A percentile compares a stretch with the other conserved stretches of the same genome.
These are phyloP conservation scores for Blastobotrys ciferrii DNA, from an alignment of 1,139 yeast genomes.

Conservation along the genomic window DNA sequence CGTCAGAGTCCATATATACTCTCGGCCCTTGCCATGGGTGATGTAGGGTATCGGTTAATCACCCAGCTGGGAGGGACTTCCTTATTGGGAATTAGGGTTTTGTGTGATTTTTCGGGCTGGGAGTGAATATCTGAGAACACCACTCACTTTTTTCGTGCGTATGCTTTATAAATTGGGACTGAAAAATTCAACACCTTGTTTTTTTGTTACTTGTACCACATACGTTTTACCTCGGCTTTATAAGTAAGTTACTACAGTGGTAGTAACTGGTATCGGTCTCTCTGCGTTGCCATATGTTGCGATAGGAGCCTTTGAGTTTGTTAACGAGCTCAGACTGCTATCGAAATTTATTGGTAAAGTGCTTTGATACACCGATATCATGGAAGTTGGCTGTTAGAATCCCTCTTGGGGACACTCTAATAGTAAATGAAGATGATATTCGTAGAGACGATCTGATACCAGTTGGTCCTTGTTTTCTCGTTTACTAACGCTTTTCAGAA, in stretches of 20 bases:
- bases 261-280: conserved; percentile 26
- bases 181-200: conserved; percentile 2
- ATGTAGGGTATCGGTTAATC: not conserved
- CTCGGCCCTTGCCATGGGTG: not conserved
- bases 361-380: conserved; percentile 29
- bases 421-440: not conserved
- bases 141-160: conserved; percentile 1
- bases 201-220: conserved; percentile 7
- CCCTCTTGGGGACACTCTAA: conserved; percentile 12
- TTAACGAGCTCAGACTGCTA: not conserved
- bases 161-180: not conserved
- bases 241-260: conserved; percentile 14
- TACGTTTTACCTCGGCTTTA: conserved; percentile 2
- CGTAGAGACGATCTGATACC: not conserved
- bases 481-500: conserved; percentile 1
- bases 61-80: not conserved
- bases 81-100: conserved; percentile 7
- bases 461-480: not conserved
- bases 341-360: conserved; percentile 17
- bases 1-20: not conserved
- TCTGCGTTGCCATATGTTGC: conserved; percentile 22
- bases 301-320: conserved; percentile 3
- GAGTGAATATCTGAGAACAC: conserved; percentile 11
- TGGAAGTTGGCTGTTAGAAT: conserved; percentile 10
- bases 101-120: conserved; percentile 2